Base-by-base conservation (phyloP, 1,284 basidiomycete genomes). In the Tilletiopsis washingtonensis region DNA sequence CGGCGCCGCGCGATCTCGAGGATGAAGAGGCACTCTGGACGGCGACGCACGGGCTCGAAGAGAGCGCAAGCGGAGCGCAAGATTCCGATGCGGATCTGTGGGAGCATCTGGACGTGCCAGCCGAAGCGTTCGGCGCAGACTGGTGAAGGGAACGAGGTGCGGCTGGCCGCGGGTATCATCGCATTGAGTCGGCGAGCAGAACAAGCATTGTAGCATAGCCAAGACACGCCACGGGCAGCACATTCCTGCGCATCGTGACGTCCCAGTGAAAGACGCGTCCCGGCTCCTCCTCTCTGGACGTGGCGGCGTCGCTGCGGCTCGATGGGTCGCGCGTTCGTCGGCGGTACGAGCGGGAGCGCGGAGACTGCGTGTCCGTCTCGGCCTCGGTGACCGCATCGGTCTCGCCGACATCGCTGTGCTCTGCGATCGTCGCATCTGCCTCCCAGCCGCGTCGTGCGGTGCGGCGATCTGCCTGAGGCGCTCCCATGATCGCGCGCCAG, bases 191-290 rank as follows among this genome's bases (percentile, higher is more conserved):
- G 12, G 39, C 12, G n/a, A 47, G 15, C 11, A 47, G 39, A 39
- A 21, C 57, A 67, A 66, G 68, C 53, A 72, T 59, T 17, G 66
- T 63, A 9, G 66, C 23, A 40, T 72, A 72, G 19, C 59, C 59
- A 17, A 72, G 50, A 29, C 59, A 53, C 0, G 57, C 66, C 24
- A 72, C 62, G 9, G 69, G 69, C 42, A 71, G 37, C 7, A 71
- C 57, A 32, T 71, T 72, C 14, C 69, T 51, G 53, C 62, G 56
- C 34, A 72, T 58, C n/a, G 68, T 68, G 34, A 71, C 69, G 19
- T 69, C 61, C 69, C 69, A 72, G 39, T 69, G 69, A 45, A 72
- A 71, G 19, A 66, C 66, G 15, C 69, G 50, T 5, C 62, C 20
- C 57, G 3, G 46, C 47, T 24, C 7, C 15, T 15, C 41, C 3